phyloP scores from a whole-genome alignment of 768 basidiomycete genomes.

The Termitomyces sp. region DNA sequence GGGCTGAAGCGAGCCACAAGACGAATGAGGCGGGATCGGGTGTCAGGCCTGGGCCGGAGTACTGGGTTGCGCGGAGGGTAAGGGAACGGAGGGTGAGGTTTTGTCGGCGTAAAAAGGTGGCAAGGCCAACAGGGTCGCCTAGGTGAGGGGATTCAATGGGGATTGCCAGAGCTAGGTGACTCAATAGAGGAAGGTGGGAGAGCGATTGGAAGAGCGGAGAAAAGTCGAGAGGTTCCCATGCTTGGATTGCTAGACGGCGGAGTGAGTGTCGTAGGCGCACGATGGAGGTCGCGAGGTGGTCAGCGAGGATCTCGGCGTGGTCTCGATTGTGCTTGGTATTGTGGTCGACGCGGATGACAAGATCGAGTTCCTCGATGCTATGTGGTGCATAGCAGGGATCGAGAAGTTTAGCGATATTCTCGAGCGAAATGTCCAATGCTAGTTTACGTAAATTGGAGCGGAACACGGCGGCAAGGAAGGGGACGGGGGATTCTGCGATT shows the following conservation, averaged over 20 bases:
- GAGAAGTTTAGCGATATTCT: constrained; percentile 31
- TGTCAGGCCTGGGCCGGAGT: constrained; percentile 26
- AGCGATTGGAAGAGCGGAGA: constrained; percentile 34
- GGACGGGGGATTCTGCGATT: constrained; percentile 21
- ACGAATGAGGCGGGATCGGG: constrained; percentile 27
- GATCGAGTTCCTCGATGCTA: constrained; percentile 34
- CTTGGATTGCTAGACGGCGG: constrained; percentile 31
- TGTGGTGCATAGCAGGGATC: constrained; percentile 20
- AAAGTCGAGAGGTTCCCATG: constrained; percentile 40
- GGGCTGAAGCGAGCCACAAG: constrained; percentile 28
- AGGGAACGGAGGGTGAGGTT: constrained; percentile 28
- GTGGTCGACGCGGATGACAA: constrained; percentile 36
- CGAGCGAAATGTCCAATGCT: constrained; percentile 37
- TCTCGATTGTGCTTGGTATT: constrained; percentile 6
- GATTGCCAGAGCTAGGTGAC: constrained; percentile 32
- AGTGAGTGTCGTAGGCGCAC: constrained; percentile 28
- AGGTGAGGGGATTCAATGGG: constrained; percentile 35
- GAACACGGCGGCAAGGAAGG: constrained; percentile 30
- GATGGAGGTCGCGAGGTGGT: constrained; percentile 34
- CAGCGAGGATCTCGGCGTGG: constrained; percentile 25
- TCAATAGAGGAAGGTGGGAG: constrained; percentile 24
- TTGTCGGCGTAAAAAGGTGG: constrained; percentile 31
- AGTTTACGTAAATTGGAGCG: constrained; percentile 31
- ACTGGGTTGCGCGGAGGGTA: constrained; percentile 36
- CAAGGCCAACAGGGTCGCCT: constrained; percentile 32